Percentiles rank a stretch among this genome's conserved stretches.
These are phyloP conservation scores for Colletotrichum sp. DNA, from an alignment of 2,329 filamentous ascomycete genomes.

Conservation along the genomic window DNA sequence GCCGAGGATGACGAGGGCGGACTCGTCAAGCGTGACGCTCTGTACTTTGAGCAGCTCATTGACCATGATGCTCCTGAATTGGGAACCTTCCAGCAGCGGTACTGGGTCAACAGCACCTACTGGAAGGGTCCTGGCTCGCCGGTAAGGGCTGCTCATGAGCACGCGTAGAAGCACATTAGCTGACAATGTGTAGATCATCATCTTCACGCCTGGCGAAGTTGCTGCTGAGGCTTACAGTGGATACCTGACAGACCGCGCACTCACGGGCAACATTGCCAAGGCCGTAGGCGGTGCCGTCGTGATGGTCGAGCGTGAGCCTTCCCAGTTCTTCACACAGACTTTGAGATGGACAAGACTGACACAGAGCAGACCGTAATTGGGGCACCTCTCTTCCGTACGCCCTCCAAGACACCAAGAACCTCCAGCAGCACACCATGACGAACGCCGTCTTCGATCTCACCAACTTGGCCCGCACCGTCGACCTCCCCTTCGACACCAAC, in stretches of 20 bases:
- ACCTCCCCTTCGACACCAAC: slow-evolving; percentile 56
- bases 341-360: background rate
- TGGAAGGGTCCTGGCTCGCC: slow-evolving; percentile 61
- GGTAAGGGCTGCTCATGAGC: slow-evolving; percentile 31
- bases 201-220: slow-evolving; percentile 58
- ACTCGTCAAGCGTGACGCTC: slow-evolving; percentile 4
- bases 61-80: slow-evolving; percentile 61
- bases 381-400: slow-evolving; percentile 58
- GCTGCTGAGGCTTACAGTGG: slow-evolving; percentile 48
- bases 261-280: slow-evolving; percentile 56
- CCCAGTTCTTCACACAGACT: background rate
- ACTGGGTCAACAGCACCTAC: slow-evolving; percentile 54
- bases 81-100: slow-evolving; percentile 44
- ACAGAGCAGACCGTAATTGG: slow-evolving; percentile 57
- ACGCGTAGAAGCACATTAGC: background rate
- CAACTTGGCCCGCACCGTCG: slow-evolving; percentile 56
- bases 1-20: background rate
- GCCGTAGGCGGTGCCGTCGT: slow-evolving; percentile 57
- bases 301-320: slow-evolving; percentile 53
- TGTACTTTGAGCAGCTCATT: slow-evolving; percentile 56
- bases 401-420: slow-evolving; percentile 53
- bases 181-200: slow-evolving; percentile 38
- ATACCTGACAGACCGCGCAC: slow-evolving; percentile 53
- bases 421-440: slow-evolving; percentile 58
- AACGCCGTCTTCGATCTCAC: slow-evolving; percentile 58